Percentiles rank a stretch among this genome's conserved stretches.
Evolutionary conservation across 1,284 basidiomycete genomes (phyloP).

Genomic region (Ceratobasidium sp.): DNA sequence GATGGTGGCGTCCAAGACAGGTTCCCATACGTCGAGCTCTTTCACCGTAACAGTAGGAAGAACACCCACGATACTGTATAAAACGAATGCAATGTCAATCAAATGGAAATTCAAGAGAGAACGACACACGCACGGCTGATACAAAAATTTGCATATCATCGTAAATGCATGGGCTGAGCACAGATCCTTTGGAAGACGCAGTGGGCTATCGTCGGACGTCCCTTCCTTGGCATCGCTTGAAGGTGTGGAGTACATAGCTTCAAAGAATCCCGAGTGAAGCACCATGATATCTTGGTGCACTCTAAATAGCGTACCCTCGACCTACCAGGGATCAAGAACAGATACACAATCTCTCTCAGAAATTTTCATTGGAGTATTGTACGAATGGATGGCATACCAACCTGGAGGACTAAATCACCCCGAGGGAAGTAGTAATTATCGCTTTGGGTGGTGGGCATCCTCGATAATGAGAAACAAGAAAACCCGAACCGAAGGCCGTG

Average conservation of each 20-base stretch:
- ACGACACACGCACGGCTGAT: not conserved
- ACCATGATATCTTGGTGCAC: conserved; percentile 1
- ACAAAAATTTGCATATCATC: conserved; percentile 14
- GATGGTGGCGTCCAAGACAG: conserved; percentile 5
- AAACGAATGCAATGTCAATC: no score
- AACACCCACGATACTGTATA: no score
- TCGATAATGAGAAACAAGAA: no score
- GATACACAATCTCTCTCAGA: no score
- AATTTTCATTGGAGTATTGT: no score
- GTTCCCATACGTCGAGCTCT: conserved; percentile 5
- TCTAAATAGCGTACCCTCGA: conserved; percentile 1
- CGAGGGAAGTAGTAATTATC: conserved; percentile 14
- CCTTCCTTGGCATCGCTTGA: not conserved
- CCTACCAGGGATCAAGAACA: not conserved
- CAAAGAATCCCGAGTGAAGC: not conserved
- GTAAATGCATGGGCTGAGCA: not conserved
- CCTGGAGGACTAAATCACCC: conserved; percentile 11
- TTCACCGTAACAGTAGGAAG: not conserved
- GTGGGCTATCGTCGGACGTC: not conserved
- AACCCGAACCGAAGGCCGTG: no score
- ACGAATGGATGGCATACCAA: no score
- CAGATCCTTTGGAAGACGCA: not conserved
- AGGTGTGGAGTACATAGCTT: not conserved
- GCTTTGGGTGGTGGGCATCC: not conserved
- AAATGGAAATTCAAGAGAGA: not conserved